Evolutionary conservation across 1,139 yeast species (phyloP).

Genomic region (Pichia terricola): DNA sequence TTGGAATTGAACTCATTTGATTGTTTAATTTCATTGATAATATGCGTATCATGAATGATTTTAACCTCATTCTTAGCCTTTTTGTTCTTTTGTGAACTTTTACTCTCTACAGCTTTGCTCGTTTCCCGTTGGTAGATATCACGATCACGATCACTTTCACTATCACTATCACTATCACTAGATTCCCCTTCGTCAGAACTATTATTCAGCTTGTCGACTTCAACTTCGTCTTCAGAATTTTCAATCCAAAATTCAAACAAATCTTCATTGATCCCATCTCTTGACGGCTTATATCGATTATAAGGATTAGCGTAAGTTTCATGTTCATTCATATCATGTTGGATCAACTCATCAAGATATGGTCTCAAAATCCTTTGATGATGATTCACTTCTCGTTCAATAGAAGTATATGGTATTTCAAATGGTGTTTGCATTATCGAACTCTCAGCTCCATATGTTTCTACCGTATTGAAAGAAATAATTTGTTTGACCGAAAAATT

Average conservation of each 20-base stretch:
- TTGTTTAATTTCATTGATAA: background rate
- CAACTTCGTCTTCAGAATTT: conserved; percentile 2
- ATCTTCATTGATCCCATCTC: conserved; percentile 12
- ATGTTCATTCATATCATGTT: background rate
- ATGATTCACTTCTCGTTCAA: conserved; percentile 1
- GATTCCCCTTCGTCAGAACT: no score
- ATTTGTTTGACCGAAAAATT: no score
- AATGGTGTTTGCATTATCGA: conserved; percentile 4
- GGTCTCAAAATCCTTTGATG: conserved; percentile 6
- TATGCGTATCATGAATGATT: conserved; percentile 4
- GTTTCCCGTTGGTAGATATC: background rate
- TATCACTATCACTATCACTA: background rate
- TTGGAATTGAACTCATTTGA: conserved; percentile 6
- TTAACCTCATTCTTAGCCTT: background rate
- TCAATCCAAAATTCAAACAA: conserved; percentile 17
- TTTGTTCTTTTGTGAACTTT: background rate
- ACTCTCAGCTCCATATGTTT: background rate
- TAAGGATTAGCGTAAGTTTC: conserved; percentile 11
- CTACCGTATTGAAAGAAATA: no score
- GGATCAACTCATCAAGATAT: conserved; percentile 3
- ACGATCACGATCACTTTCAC: background rate
- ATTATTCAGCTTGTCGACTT: no score
- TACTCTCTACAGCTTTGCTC: background rate
- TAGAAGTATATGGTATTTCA: conserved; percentile 2
- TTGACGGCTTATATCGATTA: conserved; percentile 9